These are phyloP conservation scores for Adenanthera pavonina DNA, from an alignment of 306 rosid species.

Conservation along the genomic window DNA sequence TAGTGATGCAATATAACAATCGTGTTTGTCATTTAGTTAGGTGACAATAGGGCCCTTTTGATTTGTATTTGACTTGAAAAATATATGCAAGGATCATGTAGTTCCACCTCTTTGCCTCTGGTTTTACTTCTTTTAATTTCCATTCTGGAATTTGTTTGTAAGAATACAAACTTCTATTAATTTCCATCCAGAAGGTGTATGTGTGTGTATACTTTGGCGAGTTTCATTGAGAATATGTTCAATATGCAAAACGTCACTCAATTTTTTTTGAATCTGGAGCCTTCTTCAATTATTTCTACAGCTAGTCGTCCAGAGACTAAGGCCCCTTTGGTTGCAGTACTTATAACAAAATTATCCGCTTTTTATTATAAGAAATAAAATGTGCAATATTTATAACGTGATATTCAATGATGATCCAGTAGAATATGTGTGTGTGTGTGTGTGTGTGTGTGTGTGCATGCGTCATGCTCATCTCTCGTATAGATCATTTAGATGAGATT, in stretches of 20 bases:
- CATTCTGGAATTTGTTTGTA: constrained; percentile 12
- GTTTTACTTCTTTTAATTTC: neutral
- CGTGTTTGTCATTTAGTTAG: constrained; percentile 11
- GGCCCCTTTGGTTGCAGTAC: neutral
- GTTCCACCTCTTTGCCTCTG: neutral
- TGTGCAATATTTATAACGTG: neutral
- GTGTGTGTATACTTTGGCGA: neutral
- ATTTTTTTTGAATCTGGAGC: neutral
- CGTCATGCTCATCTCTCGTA: too few relatives aligned
- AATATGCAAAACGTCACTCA: neutral
- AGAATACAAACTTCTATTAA: neutral
- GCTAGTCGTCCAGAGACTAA: neutral
- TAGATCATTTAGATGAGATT: too few relatives aligned
- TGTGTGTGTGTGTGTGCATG: too few relatives aligned
- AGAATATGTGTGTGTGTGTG: too few relatives aligned
- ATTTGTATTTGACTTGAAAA: constrained; percentile 12
- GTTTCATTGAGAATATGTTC: neutral
- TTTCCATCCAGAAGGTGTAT: too few relatives aligned
- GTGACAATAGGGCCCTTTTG: constrained; percentile 22
- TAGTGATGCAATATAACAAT: neutral
- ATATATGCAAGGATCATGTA: neutral
- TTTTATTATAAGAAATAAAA: neutral
- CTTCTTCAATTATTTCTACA: neutral
- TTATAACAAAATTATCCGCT: neutral
- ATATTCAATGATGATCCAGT: too few relatives aligned